Evolutionary conservation across 805 yeast genomes (phyloP).

Genomic region (Candida adriatica): DNA sequence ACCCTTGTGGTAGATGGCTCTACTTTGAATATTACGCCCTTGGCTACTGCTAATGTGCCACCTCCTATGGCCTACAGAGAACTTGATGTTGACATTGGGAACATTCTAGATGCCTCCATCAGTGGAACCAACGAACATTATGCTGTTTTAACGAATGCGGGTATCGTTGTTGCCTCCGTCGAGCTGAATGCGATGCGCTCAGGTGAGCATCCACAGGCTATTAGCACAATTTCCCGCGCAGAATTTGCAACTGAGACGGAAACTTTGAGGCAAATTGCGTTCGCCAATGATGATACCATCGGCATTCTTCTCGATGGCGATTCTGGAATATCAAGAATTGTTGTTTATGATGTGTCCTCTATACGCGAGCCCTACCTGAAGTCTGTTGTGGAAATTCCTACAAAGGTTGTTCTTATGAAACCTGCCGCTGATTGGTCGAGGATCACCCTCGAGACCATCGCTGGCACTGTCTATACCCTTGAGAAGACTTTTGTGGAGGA

Average conservation of each 20-base stretch:
- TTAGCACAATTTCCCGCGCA: constrained; percentile 16
- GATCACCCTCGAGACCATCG: constrained; percentile 53
- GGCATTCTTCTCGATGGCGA: constrained; percentile 55
- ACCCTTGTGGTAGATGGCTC: constrained; percentile 75
- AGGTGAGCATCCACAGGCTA: constrained; percentile 39
- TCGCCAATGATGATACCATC: constrained; percentile 42
- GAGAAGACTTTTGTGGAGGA: constrained; percentile 15
- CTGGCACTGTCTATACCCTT: constrained; percentile 48
- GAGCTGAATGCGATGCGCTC: constrained; percentile 37
- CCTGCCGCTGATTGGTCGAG: constrained; percentile 44
- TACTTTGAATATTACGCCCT: constrained; percentile 68
- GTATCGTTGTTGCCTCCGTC: constrained; percentile 40
- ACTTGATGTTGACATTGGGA: constrained; percentile 42
- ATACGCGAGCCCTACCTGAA: constrained; percentile 33
- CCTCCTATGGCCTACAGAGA: constrained; percentile 85
- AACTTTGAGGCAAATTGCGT: constrained; percentile 55
- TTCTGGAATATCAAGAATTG: constrained; percentile 41
- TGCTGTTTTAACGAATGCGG: constrained; percentile 49
- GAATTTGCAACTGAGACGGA: constrained; percentile 36
- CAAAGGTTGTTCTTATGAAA: constrained; percentile 51
- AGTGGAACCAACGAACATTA: constrained; percentile 49
- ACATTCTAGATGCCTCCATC: constrained; percentile 60
- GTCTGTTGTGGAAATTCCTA: constrained; percentile 36
- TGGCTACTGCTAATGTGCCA: constrained; percentile 81
- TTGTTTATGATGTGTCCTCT: constrained; percentile 41